Conservation (phyloP, 2,329 filamentous ascomycete species). For the Aspergillus quadricinctus region DNA sequence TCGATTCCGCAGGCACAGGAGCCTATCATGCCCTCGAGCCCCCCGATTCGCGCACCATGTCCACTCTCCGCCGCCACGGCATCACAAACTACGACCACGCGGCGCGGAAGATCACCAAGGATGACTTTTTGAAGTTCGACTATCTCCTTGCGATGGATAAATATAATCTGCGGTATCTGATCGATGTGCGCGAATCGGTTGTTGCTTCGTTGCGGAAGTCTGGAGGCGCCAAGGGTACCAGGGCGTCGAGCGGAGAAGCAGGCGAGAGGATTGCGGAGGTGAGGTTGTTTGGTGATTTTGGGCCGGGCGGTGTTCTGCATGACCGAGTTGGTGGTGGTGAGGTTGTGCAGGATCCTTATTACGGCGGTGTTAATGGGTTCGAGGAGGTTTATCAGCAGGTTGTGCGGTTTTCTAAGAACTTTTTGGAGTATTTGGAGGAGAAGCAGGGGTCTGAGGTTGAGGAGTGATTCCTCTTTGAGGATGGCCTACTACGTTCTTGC, state of each 20-base stretch:
- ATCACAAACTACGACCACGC: conserved; percentile 73
- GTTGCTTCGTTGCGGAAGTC: conserved; percentile 44
- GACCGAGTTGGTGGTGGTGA: conserved; percentile 50
- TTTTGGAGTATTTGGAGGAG: conserved; percentile 57
- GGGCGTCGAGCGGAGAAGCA: conserved; percentile 26
- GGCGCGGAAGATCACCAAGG: conserved; percentile 66
- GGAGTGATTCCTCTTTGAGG: conserved; percentile 3
- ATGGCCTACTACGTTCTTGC: background rate
- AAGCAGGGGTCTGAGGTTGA: conserved; percentile 8
- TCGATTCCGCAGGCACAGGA: conserved; percentile 88
- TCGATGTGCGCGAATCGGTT: conserved; percentile 54
- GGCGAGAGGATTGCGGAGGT: conserved; percentile 49
- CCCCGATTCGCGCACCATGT: conserved; percentile 80
- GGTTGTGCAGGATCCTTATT: conserved; percentile 85
- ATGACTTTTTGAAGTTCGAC: conserved; percentile 81
- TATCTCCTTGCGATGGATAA: conserved; percentile 95
- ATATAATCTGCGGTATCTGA: conserved; percentile 69
- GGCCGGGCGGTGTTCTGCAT: conserved; percentile 47
- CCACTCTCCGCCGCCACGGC: conserved; percentile 67
- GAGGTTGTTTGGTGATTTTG: conserved; percentile 82
- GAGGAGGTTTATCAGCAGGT: conserved; percentile 83
- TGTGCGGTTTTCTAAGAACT: conserved; percentile 68
- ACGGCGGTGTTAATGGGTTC: conserved; percentile 79
- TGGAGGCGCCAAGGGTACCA: conserved; percentile 28
- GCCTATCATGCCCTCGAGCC: conserved; percentile 75